Evolutionary conservation across 2,329 filamentous ascomycete genomes (phyloP), one percentile per base, ranked within the genome.

Genomic region (Meredithiella fracta): DNA sequence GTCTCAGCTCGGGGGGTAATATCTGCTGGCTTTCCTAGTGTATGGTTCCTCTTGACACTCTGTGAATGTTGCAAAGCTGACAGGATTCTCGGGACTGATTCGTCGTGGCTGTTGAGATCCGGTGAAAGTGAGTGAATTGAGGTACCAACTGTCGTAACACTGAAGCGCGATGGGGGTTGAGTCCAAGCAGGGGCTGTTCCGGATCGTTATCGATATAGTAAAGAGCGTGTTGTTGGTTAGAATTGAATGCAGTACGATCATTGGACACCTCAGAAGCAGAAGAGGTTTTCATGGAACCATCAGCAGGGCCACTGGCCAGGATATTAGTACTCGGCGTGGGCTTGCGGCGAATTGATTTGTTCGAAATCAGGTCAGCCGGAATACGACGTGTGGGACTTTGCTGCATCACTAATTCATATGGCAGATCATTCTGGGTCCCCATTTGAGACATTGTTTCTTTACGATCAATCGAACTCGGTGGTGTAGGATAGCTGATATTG

Each of bases 161-260:
- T 85, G 65, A 83, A 85, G 49, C 77, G 76, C 51, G 79, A 83
- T 1, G 70, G 66, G 4, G 78, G 77, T 57, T 78, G 74, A 11
- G 69, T 67, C 70, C 73, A 74, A 38, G 47, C 47, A 47, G 53
- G 38, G 73, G 57, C 17, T 26, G 15, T 8, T 8, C 50, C 14
- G 42, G 50, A 57, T 59, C 47, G 56, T 25, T 49, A 8, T 49
- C 44, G 9, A 25, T 26, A 25, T 44, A 8, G 29, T 34, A 34
- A 34, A 34, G 29, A 42, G 38, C 58, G 5, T 59, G 51, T 5
- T 57, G 59, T 29, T 59, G 52, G 56, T n/a, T 62, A 60, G 7
- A 9, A 11, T 5, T n/a, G 59, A 47, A 50, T 14, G 22, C 11
- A 11, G 4, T 11, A 4, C 29, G 51, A 20, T 23, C 11, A 20